Conservation (phyloP, 805 yeast genomes). For the Myxozyma monticola region DNA sequence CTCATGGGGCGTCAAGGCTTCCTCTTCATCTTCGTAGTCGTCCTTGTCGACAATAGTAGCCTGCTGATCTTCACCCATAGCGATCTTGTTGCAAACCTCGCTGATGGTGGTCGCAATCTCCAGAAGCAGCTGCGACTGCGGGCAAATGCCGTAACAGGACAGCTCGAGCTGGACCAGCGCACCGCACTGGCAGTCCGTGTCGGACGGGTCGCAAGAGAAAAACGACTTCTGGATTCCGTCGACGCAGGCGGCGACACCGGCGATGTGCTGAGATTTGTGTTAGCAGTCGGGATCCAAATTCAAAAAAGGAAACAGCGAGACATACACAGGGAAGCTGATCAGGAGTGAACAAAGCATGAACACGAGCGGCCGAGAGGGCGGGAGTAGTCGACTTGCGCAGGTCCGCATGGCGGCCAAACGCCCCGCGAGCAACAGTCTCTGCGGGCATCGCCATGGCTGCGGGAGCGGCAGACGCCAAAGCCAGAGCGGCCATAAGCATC, state of each 20-base stretch:
- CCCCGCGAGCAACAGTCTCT: constrained; percentile 4
- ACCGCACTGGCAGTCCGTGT: constrained; percentile 27
- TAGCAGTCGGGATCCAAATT: background rate
- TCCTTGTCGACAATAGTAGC: constrained; percentile 1
- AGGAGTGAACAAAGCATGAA: constrained; percentile 19
- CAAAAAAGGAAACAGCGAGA: too few species aligned
- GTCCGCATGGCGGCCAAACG: background rate
- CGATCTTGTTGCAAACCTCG: constrained; percentile 21
- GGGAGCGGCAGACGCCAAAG: background rate
- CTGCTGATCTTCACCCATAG: constrained; percentile 6
- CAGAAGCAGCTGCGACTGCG: constrained; percentile 23
- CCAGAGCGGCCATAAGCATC: background rate
- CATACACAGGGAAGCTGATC: constrained; percentile 30
- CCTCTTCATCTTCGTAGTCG: background rate
- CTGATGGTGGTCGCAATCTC: constrained; percentile 19
- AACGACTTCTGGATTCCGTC: constrained; percentile 18
- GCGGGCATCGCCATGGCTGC: background rate
- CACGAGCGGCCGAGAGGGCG: background rate
- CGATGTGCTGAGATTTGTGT: constrained; percentile 16
- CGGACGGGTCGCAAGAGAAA: constrained; percentile 16
- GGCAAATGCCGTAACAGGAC: constrained; percentile 30
- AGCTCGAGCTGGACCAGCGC: constrained; percentile 27
- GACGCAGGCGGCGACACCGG: constrained; percentile 30
- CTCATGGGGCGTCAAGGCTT: constrained; percentile 1
- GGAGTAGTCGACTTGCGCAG: too few species aligned